A percentile compares a stretch with the other conserved stretches of the same genome.
Conservation (phyloP, 2,329 filamentous ascomycete genomes). For the Scedosporium apiospermum region DNA sequence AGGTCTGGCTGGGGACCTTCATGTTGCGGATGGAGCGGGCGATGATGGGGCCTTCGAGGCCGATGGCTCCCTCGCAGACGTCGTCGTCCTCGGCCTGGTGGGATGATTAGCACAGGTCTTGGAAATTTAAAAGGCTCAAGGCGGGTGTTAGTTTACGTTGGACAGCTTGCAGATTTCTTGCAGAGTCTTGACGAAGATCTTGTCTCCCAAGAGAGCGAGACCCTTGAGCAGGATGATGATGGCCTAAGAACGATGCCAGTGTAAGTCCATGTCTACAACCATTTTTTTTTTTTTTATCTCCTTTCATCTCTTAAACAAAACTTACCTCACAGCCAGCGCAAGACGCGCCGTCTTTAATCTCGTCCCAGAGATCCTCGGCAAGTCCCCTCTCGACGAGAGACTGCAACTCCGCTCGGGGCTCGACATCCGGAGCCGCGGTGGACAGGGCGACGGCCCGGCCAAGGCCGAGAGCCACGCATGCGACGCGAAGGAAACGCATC, state of each 20-base stretch:
- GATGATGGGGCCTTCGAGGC: conserved; percentile 42
- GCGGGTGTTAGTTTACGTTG: conserved; percentile 15
- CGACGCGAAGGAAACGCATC: conserved; percentile 1
- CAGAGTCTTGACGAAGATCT: conserved; percentile 23
- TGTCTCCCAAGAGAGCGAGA: conserved; percentile 31
- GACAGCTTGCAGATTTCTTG: conserved; percentile 23
- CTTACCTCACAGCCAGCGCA: conserved; percentile 18
- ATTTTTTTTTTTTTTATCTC: conserved; percentile 8
- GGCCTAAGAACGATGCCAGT: conserved; percentile 12
- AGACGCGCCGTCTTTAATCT: conserved; percentile 14
- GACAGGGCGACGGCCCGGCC: neutral
- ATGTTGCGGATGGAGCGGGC: conserved; percentile 38
- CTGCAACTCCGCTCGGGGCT: neutral
- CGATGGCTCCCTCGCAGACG: conserved; percentile 44
- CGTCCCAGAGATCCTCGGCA: conserved; percentile 15
- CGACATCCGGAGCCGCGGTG: neutral
- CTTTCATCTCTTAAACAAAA: conserved; percentile 7
- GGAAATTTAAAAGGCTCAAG: neutral
- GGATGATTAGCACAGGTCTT: neutral
- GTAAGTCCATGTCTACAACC: conserved; percentile 1
- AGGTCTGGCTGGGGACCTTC: conserved; percentile 35
- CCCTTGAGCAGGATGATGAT: conserved; percentile 32
- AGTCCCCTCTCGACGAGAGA: neutral
- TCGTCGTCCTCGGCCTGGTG: conserved; percentile 39
- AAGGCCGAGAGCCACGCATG: neutral